Percentiles rank a stretch among this genome's conserved stretches.
These are phyloP conservation scores for Truncatella angustata DNA, from an alignment of 2,329 filamentous ascomycete genomes.

Conservation along the genomic window DNA sequence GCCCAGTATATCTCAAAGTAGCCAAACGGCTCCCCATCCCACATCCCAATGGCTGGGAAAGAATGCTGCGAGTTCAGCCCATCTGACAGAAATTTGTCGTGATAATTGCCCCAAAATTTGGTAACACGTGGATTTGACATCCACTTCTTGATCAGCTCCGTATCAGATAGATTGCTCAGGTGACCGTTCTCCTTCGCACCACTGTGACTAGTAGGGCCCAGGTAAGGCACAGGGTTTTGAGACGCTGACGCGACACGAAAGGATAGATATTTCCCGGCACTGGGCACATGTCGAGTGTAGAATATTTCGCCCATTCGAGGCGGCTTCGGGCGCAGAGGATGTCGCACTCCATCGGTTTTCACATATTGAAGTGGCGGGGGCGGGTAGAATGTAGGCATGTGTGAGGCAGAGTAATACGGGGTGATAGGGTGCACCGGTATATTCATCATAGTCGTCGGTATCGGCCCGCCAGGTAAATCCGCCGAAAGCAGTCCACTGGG, in stretches of 20 bases:
- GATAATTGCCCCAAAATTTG: constrained; percentile 76
- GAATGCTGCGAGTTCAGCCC: constrained; percentile 69
- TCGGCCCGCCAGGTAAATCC: constrained; percentile 39
- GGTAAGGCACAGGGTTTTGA: constrained; percentile 59
- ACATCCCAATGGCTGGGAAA: constrained; percentile 89
- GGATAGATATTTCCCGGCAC: constrained; percentile 78
- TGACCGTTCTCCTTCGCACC: constrained; percentile 37
- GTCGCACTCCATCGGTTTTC: constrained; percentile 74
- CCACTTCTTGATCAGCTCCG: constrained; percentile 73
- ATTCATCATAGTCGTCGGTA: constrained; percentile 31
- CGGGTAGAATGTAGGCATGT: constrained; percentile 88
- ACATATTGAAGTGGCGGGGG: constrained; percentile 79
- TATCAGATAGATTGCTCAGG: constrained; percentile 48
- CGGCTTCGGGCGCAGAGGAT: constrained; percentile 84
- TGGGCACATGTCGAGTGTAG: constrained; percentile 84
- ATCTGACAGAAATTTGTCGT: constrained; percentile 64
- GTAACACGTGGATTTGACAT: constrained; percentile 82
- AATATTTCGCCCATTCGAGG: constrained; percentile 88
- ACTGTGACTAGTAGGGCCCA: constrained; percentile 51
- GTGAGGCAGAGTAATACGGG: constrained; percentile 78
- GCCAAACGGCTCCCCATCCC: constrained; percentile 92
- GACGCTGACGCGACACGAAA: constrained; percentile 81
- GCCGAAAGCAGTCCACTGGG: constrained; percentile 18
- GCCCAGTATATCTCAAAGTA: constrained; percentile 99
- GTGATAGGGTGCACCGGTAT: constrained; percentile 48